phyloP scores from a whole-genome alignment of 805 yeast genomes.

The Ogataea glucozyma region DNA sequence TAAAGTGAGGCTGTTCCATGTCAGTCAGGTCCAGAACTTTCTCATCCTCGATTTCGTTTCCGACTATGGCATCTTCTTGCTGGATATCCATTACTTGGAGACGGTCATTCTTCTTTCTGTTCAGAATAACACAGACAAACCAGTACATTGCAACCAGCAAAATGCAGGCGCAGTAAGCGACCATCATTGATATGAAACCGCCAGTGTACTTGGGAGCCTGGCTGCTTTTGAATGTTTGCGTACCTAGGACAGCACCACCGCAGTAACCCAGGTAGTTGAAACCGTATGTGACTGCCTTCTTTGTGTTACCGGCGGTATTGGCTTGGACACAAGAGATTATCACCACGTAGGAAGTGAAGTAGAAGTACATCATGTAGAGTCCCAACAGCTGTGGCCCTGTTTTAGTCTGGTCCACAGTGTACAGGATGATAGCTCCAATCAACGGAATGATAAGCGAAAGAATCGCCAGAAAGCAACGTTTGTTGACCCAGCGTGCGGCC shows the following conservation, averaged over 20 bases:
- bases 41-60: conserved; percentile 9
- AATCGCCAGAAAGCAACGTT: conserved; percentile 15
- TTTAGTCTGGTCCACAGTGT: conserved; percentile 14
- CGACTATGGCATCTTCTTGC: neutral
- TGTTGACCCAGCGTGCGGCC: conserved; percentile 17
- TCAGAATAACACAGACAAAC: conserved; percentile 6
- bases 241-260: conserved; percentile 50
- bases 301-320: conserved; percentile 51
- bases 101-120: conserved; percentile 6
- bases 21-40: conserved; percentile 13
- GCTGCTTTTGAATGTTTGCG: conserved; percentile 51
- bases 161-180: conserved; percentile 13
- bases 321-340: conserved; percentile 35
- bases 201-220: conserved; percentile 47
- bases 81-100: neutral
- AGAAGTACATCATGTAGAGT: conserved; percentile 27
- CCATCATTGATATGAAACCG: conserved; percentile 22
- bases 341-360: conserved; percentile 24
- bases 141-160: conserved; percentile 11
- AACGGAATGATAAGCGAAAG: conserved; percentile 19
- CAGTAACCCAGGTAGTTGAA: conserved; percentile 39
- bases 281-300: conserved; percentile 46
- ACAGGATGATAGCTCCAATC: conserved; percentile 22
- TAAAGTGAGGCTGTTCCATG: conserved; percentile 11
- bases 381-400: conserved; percentile 19